phyloP scores from a whole-genome alignment of 2,329 filamentous ascomycete species.

The Didymella exigua region DNA sequence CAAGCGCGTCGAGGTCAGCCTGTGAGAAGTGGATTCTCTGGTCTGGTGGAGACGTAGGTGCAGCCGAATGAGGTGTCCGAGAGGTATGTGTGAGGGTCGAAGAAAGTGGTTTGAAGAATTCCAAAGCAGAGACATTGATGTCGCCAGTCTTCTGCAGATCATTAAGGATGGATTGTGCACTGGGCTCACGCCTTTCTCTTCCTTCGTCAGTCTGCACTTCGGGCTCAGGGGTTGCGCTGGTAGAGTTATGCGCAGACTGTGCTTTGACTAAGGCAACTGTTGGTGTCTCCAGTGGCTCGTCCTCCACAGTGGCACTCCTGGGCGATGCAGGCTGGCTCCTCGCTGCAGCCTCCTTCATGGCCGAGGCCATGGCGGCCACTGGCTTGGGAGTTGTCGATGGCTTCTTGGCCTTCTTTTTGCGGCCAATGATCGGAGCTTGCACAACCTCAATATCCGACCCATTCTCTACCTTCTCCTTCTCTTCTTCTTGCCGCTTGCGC shows the following conservation, averaged over 20 bases:
- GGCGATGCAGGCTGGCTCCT: constrained; percentile 41
- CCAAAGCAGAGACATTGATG: constrained; percentile 47
- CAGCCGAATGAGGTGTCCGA: constrained; percentile 25
- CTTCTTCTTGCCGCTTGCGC: constrained; percentile 62
- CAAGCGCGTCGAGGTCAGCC: constrained; percentile 54
- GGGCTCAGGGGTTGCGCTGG: constrained; percentile 29
- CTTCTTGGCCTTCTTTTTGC: constrained; percentile 87
- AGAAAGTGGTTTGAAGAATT: constrained; percentile 52
- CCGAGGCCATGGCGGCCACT: constrained; percentile 21
- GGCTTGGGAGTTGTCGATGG: constrained; percentile 39
- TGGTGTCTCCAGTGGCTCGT: constrained; percentile 29
- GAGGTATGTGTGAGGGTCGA: constrained; percentile 42
- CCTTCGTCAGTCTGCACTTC: constrained; percentile 31
- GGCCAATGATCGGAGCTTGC: constrained; percentile 73
- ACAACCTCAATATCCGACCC: constrained; percentile 60
- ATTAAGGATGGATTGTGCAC: constrained; percentile 46
- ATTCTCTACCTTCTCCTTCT: constrained; percentile 46
- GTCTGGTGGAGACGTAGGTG: constrained; percentile 40
- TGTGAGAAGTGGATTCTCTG: constrained; percentile 47
- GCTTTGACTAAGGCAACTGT: constrained; percentile 24
- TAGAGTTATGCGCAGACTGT: constrained; percentile 27
- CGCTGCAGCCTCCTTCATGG: constrained; percentile 18
- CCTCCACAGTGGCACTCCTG: constrained; percentile 37
- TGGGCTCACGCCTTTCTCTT: constrained; percentile 40
- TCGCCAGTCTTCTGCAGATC: constrained; percentile 49